Evolutionary conservation across 2,329 filamentous ascomycete genomes (phyloP), one percentile per base, ranked within the genome.

Genomic region (Cyclaneusma minus): DNA sequence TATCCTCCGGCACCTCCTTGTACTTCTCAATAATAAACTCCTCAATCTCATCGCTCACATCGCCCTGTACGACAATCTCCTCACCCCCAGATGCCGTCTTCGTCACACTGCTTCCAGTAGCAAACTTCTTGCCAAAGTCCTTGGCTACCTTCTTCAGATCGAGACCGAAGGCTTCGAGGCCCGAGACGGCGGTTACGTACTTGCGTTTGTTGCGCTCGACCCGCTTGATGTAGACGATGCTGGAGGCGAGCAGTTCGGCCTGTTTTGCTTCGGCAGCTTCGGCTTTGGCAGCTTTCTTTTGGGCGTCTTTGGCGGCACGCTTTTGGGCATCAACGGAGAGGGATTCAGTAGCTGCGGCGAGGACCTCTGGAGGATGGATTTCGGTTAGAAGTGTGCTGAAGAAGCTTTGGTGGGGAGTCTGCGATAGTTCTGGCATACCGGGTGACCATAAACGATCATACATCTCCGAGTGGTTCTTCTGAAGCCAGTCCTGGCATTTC

Each of bases 141-240:
- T 95, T 95, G 31, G 85, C 76, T 6, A 92, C 66, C 60, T 94
- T 95, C 56, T 98, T 98, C 45, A 94, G 65, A 30, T 95, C 87
- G 21, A 95, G 54, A 1, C 83, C 83, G 45, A 94, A 92, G 0
- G 77, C 73, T 51, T 98, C 89, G 12, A 98, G 62, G 0, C 89
- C 89, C 5, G 71, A 71, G n/a, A 98, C 74, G 10, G 85, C 77
- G 1, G 89, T 98, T 29, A 98, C 85, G 49, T 75, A 91, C 60
- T 98, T 98, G 47, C 89, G 73, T 66, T 98, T 98, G 56, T 93
- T 95, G 36, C 89, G 74, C 63, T 95, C 89, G 42, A 98, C 89
- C 14, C 89, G 81, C 67, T 94, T 94, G 58, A 98, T 93, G 30
- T 71, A 74, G 28, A 98, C 60, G 46, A 84, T 78, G 37, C 78